Conservation (phyloP, 2,329 filamentous ascomycete species). For the Trichoderma lentiforme region DNA sequence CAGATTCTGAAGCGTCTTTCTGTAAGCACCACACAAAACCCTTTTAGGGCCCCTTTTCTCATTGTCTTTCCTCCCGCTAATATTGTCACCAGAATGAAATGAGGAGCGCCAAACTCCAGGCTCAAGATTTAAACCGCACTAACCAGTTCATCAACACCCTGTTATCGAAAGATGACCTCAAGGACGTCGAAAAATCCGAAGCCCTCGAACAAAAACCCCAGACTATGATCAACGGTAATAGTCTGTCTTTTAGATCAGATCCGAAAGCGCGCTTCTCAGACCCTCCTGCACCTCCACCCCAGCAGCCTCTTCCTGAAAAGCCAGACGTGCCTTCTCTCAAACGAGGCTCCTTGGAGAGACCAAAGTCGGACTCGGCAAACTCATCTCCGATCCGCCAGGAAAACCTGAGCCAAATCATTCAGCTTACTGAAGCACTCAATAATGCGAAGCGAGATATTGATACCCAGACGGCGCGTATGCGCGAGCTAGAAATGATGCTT, state of each 20-base stretch:
- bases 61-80: conserved; percentile 22
- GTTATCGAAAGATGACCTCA: conserved; percentile 66
- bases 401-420: conserved; percentile 69
- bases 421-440: conserved; percentile 79
- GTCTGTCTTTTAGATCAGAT: conserved; percentile 62
- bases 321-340: conserved; percentile 76
- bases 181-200: conserved; percentile 54
- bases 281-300: conserved; percentile 87
- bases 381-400: conserved; percentile 59
- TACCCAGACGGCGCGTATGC: conserved; percentile 73
- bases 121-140: conserved; percentile 78
- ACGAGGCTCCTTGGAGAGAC: conserved; percentile 70
- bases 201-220: conserved; percentile 46
- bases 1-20: conserved; percentile 73
- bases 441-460: conserved; percentile 84
- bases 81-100: conserved; percentile 67
- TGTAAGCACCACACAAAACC: conserved; percentile 27
- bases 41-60: neutral
- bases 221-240: conserved; percentile 50
- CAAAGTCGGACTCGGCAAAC: conserved; percentile 53
- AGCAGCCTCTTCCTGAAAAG: conserved; percentile 90
- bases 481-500: conserved; percentile 71
- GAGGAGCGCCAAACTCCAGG: conserved; percentile 82
- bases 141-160: conserved; percentile 77
- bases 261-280: conserved; percentile 84